Conservation (phyloP, 768 basidiomycete genomes). For the Xanthoconium purpureum region DNA sequence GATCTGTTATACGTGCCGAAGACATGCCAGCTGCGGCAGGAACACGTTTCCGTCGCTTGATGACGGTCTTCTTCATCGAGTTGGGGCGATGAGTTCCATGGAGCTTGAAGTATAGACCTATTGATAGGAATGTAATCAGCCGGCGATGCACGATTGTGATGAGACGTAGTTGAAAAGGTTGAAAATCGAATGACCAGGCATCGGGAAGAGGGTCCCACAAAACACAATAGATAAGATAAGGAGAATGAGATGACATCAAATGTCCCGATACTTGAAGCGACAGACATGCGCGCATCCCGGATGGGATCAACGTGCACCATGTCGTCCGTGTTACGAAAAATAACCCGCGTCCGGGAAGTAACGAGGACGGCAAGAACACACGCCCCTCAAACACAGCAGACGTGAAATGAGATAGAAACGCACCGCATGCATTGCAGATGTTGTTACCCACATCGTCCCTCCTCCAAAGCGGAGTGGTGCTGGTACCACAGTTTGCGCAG, state of each 20-base stretch:
- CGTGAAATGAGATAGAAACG: slow-evolving; percentile 35
- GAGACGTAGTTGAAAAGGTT: neutral
- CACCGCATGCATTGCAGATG: slow-evolving; percentile 94
- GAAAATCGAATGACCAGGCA: neutral
- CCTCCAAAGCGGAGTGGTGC: slow-evolving; percentile 87
- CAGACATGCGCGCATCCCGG: slow-evolving; percentile 15
- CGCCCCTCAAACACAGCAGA: slow-evolving; percentile 21
- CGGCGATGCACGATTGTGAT: neutral
- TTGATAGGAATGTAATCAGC: slow-evolving; percentile 18
- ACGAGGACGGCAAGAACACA: slow-evolving; percentile 20
- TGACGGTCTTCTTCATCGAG: slow-evolving; percentile 98
- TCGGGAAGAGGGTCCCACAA: neutral
- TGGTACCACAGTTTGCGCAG: slow-evolving; percentile 87
- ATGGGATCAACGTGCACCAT: slow-evolving; percentile 22
- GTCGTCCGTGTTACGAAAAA: slow-evolving; percentile 24
- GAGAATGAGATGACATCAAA: slow-evolving; percentile 18
- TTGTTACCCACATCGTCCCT: slow-evolving; percentile 89
- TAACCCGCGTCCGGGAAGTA: neutral
- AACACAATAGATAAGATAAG: slow-evolving; percentile 27
- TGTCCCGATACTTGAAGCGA: slow-evolving; percentile 17
- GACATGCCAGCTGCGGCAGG: slow-evolving; percentile 67
- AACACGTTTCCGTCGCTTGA: slow-evolving; percentile 96
- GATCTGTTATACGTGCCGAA: slow-evolving; percentile 65
- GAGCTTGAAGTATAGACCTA: slow-evolving; percentile 97
- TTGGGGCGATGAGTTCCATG: slow-evolving; percentile 97